Evolutionary conservation across 208 protist genomes (phyloP), one percentile per base, ranked within the genome.

Genomic region (Trypanosoma mega): DNA sequence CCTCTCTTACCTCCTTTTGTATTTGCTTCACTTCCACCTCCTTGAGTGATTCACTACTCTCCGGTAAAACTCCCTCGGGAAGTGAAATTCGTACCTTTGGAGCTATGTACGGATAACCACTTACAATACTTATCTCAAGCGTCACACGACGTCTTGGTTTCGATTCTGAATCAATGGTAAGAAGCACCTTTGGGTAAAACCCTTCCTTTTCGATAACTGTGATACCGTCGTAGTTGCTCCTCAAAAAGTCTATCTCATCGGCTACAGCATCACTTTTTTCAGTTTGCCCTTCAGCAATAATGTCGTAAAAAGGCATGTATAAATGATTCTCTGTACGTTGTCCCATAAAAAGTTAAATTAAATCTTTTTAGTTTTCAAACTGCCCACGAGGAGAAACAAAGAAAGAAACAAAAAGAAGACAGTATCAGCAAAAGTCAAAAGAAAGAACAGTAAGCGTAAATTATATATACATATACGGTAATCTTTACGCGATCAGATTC

Each of bases 201-300:
- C 66, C 56, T 16, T 78, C 77, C 12, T 66, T 54, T 21, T 77
- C 76, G 2, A 57, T 57, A 7, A 93, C 71, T 4, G 27, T 48
- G 14, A 85, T 78, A 51, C 80, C 68, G 7, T 90, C 82, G 69
- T 85, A 93, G 23, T 75, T 84, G 34, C 61, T 67, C 27, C 60
- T 56, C 12, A 93, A 65, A 21, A 87, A 68, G 18, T 89, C 78
- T 30, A 93, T 83, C 47, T 93, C 87, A 33, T 87, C 76, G 11
- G 59, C 71, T 8, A 93, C 69, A 51, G 78, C 67, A 41, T 71
- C 76, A 44, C 71, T 80, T 9, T 72, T 49, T 29, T 70, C 62
- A 1, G 82, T 83, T 60, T 74, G 63, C 29, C 85, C 82, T 37
- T 72, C 78, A 16, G 72, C 26, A 18, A 93, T 72, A 24, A 89